Percentiles rank a stretch among this genome's conserved stretches.
Conservation (phyloP, 2,329 filamentous ascomycete species). For the Chrysoporthe austroafricana region DNA sequence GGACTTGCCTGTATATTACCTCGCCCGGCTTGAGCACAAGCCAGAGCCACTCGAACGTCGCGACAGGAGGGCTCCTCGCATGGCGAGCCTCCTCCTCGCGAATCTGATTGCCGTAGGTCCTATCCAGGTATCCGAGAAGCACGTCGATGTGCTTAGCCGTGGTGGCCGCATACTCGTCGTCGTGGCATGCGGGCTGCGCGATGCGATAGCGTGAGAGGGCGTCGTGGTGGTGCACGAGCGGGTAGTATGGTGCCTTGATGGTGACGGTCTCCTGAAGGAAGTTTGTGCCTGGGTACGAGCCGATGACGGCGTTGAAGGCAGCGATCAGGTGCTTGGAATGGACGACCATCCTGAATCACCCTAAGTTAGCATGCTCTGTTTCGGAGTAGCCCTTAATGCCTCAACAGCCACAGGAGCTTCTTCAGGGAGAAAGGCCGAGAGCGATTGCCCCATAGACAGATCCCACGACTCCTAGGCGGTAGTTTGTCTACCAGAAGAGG, state of each 20-base stretch:
- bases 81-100: conserved; percentile 47
- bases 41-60: conserved; percentile 52
- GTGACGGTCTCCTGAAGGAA: conserved; percentile 42
- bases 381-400: neutral
- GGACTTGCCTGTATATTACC: conserved; percentile 47
- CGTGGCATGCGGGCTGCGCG: conserved; percentile 46
- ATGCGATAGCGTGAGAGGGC: conserved; percentile 48
- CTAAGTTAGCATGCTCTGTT: neutral
- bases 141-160: conserved; percentile 51
- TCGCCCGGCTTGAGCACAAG: conserved; percentile 50
- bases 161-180: conserved; percentile 44
- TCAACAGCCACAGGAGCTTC: neutral
- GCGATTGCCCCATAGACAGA: too few relatives aligned
- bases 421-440: too few relatives aligned
- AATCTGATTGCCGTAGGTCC: conserved; percentile 42
- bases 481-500: neutral
- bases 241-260: conserved; percentile 50
- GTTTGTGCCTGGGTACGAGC: conserved; percentile 50
- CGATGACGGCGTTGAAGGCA: conserved; percentile 51
- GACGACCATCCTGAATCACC: conserved; percentile 42
- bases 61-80: conserved; percentile 41
- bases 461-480: too few relatives aligned
- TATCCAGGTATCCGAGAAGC: conserved; percentile 48
- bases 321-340: conserved; percentile 51
- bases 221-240: conserved; percentile 51